Evolutionary conservation across 306 rosid species (phyloP).

Genomic region (Psophocarpus tetragonolobus): DNA sequence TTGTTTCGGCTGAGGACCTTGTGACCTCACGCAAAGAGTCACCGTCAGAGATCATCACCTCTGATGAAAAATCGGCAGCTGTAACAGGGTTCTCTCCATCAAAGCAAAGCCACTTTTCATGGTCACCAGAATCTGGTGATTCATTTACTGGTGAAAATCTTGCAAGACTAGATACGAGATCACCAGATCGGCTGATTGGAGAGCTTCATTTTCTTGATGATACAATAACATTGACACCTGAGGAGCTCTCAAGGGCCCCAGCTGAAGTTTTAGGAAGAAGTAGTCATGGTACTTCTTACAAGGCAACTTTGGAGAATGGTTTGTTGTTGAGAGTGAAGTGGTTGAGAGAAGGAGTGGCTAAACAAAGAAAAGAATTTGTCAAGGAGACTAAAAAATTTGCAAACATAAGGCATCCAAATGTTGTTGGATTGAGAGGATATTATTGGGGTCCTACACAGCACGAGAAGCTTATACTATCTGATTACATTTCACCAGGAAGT

Average conservation of each 20-base stretch:
- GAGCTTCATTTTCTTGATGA: constrained; percentile 97
- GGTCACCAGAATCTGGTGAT: constrained; percentile 97
- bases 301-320: constrained; percentile 88
- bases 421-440: constrained; percentile 92
- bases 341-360: constrained; percentile 98
- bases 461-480: constrained; percentile 97
- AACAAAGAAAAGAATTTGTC: constrained; percentile 92
- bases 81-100: constrained; percentile 82
- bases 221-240: constrained; percentile 71
- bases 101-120: constrained; percentile 75
- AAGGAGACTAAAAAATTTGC: constrained; percentile 95
- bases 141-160: constrained; percentile 69
- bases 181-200: constrained; percentile 88
- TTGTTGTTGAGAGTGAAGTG: constrained; percentile 88
- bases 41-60: constrained; percentile 63
- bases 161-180: constrained; percentile 74
- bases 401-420: constrained; percentile 96
- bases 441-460: constrained; percentile 99
- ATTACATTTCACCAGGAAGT: constrained; percentile 89
- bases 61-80: constrained; percentile 69
- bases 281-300: constrained; percentile 96
- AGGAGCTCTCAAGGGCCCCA: constrained; percentile 94
- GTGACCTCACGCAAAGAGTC: constrained; percentile 75
- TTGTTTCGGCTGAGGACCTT: constrained; percentile 88
- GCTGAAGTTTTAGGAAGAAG: constrained; percentile 98